Conservation (phyloP, 164 flowering plant species). For the Nymphaea colorata region DNA sequence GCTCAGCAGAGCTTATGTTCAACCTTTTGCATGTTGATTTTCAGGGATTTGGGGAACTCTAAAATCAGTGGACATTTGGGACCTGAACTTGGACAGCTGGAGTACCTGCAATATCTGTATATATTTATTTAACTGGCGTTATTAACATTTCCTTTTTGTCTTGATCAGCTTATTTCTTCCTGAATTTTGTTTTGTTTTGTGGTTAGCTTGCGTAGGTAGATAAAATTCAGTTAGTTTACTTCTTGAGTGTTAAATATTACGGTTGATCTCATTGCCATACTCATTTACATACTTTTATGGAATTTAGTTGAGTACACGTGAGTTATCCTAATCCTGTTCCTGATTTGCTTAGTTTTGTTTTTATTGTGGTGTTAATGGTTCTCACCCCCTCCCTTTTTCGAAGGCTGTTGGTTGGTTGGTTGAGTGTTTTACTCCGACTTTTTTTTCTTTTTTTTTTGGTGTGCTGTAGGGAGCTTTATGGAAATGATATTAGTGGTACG, state of each 20-base stretch:
- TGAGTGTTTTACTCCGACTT: neutral
- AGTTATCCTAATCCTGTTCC: neutral
- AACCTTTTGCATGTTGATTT: slow-evolving; percentile 6
- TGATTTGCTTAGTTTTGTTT: neutral
- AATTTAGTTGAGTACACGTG: neutral
- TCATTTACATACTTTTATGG: too few relatives aligned
- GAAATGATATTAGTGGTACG: slow-evolving; percentile 47
- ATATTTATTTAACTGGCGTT: neutral
- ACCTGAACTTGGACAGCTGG: slow-evolving; percentile 62
- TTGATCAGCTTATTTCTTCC: too few relatives aligned
- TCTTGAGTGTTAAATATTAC: too few relatives aligned
- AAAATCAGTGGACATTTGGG: slow-evolving; percentile 71
- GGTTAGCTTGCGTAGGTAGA: neutral
- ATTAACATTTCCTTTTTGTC: neutral
- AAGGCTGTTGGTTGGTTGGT: neutral
- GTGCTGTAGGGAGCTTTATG: slow-evolving; percentile 60
- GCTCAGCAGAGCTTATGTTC: neutral
- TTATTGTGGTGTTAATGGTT: neutral
- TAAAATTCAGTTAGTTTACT: too few relatives aligned
- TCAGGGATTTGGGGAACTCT: slow-evolving; percentile 80
- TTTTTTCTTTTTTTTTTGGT: too few relatives aligned
- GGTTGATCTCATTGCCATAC: too few relatives aligned
- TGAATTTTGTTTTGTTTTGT: neutral
- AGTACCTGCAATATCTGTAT: slow-evolving; percentile 70
- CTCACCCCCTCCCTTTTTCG: neutral